These are phyloP conservation scores for Nakaseomyces bracarensis DNA, from an alignment of 1,139 yeast species.

Conservation along the genomic window DNA sequence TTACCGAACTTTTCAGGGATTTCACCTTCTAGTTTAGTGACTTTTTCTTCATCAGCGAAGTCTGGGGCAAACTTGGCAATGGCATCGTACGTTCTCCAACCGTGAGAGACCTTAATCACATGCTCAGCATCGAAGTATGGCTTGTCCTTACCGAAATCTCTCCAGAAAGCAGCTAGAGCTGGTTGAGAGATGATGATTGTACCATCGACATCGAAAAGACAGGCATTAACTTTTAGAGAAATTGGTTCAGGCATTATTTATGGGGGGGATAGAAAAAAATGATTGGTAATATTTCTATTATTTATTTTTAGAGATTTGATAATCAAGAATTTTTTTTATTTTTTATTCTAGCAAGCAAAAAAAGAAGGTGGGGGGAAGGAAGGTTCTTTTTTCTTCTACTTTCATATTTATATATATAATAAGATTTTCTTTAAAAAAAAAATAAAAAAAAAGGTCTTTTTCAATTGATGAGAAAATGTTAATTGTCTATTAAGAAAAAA, in stretches of 20 bases:
- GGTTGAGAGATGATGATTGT: conserved; percentile 76
- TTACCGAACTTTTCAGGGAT: conserved; percentile 70
- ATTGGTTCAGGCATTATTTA: conserved; percentile 29
- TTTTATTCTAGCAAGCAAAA: too few relatives aligned
- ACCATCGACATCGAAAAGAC: conserved; percentile 77
- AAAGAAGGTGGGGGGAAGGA: too few relatives aligned
- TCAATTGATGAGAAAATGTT: background rate
- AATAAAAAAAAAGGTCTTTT: too few relatives aligned
- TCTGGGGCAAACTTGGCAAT: conserved; percentile 69
- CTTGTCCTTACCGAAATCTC: conserved; percentile 58
- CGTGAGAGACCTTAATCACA: conserved; percentile 69
- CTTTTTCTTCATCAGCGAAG: conserved; percentile 60
- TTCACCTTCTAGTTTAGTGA: conserved; percentile 60
- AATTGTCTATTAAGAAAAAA: too few relatives aligned
- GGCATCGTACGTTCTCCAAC: conserved; percentile 75
- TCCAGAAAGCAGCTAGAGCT: conserved; percentile 79
- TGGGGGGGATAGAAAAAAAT: too few relatives aligned
- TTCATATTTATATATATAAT: too few relatives aligned
- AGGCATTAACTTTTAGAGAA: conserved; percentile 33
- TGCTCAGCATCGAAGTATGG: conserved; percentile 65
- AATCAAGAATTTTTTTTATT: background rate
- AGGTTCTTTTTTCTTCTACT: too few relatives aligned
- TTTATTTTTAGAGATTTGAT: too few relatives aligned
- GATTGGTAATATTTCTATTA: too few relatives aligned
- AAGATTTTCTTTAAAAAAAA: too few relatives aligned